phyloP scores from a whole-genome alignment of 2,329 filamentous ascomycete species.

The Hirsutella rhossiliensis region DNA sequence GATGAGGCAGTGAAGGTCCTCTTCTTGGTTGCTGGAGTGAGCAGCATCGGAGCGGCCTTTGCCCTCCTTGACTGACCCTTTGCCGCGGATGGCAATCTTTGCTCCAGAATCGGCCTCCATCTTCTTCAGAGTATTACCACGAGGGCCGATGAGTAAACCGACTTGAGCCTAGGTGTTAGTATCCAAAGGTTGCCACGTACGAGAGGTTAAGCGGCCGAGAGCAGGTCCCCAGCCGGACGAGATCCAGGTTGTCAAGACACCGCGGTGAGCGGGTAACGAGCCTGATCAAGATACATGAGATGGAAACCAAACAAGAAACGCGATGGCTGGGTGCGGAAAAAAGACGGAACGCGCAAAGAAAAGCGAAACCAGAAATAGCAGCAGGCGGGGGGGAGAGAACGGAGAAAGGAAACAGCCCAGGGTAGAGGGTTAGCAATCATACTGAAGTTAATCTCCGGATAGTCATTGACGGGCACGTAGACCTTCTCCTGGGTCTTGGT shows the following conservation, averaged over 20 bases:
- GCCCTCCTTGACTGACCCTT: slow-evolving; percentile 98
- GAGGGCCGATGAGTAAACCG: slow-evolving; percentile 98
- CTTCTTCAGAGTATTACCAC: slow-evolving; percentile 99
- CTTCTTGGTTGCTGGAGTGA: slow-evolving; percentile 99
- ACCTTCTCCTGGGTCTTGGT: slow-evolving; percentile 99
- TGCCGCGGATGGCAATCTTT: slow-evolving; percentile 98
- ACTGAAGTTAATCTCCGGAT: slow-evolving; percentile 99
- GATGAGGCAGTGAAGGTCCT: slow-evolving; percentile 96
- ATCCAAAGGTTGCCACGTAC: slow-evolving; percentile 16
- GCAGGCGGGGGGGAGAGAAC: slow-evolving; percentile 11
- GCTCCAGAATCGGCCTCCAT: slow-evolving; percentile 97
- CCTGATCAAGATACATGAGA: too few species aligned
- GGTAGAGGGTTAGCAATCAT: slow-evolving; percentile 99
- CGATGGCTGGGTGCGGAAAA: background rate
- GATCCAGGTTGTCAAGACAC: background rate
- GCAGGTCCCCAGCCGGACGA: slow-evolving; percentile 1
- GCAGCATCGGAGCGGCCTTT: slow-evolving; percentile 98
- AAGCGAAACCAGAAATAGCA: slow-evolving; percentile 8
- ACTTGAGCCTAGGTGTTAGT: slow-evolving; percentile 99
- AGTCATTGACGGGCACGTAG: slow-evolving; percentile 99
- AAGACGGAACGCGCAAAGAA: background rate
- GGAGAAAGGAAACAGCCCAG: slow-evolving; percentile 34
- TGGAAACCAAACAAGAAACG: too few species aligned
- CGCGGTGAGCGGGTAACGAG: background rate
- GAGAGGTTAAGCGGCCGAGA: slow-evolving; percentile 3